Evolutionary conservation across 1,284 basidiomycete species (phyloP), one percentile per base, ranked within the genome.

Genomic region (Cryptococcus sp.): DNA sequence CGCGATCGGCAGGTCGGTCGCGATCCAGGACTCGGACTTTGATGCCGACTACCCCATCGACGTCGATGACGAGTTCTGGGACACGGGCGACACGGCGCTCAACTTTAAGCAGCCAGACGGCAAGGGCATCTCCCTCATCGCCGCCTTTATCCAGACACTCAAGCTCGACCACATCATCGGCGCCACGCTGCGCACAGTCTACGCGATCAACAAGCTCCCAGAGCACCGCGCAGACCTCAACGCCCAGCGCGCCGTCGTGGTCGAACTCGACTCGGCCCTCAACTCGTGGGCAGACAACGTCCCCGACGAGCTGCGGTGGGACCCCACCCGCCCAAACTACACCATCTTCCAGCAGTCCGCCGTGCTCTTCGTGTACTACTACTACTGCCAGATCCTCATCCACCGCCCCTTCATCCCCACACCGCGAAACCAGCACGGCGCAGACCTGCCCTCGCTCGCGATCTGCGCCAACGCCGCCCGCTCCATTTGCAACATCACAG

Each of bases 21-120:
- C 87, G 3, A 84, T 91, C 45, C 87, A 90, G 57, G 89, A 91
- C 59, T 88, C 91, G 70, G 91, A 92, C 66, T 86, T 88, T 63
- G 89, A 92, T 66, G 77, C 88, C 4, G 86, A 88, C 39, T 79
- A 87, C 48, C 89, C 89, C 0, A 77, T 88, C 8, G 88, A 89
- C 68, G 85, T 93, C 6, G 87, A 92, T 62, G 92, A 95, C 68
- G 88, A 91, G 61, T 90, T 85, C 66, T 91, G 88, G 89, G 83
- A 73, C 23, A 73, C 72, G 4, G 73, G 71, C 8, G 69, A 78
- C 51, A 79, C 81, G 2, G 78, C 82, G 53, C 79, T 80, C 2
- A 78, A 80, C 52, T 78, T 76, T 57, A 65, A 66, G 40, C 89
- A 91, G 66, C 89, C 89, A 0, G 65, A 75, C 8, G 83, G 79